Evolutionary conservation across 192 early-diverging fungal genomes (phyloP).

Genomic region (Coemansia sp.): DNA sequence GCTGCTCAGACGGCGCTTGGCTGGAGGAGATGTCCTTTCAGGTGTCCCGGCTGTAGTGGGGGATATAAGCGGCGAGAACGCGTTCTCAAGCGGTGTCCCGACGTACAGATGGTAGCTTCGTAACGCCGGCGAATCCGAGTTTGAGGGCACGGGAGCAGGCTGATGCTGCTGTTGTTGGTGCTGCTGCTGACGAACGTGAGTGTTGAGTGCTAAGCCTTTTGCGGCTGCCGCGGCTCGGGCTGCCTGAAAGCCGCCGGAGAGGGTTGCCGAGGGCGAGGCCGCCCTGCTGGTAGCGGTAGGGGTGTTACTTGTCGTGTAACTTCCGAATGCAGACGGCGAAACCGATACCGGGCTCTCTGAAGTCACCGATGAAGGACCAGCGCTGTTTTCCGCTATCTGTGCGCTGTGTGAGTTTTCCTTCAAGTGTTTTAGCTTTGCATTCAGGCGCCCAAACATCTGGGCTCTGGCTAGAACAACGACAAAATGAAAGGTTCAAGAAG

Average conservation of each 20-base stretch:
- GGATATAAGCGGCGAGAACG: constrained; percentile 24
- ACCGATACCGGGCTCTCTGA: constrained; percentile 15
- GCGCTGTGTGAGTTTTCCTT: constrained; percentile 48
- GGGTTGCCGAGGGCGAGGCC: constrained; percentile 24
- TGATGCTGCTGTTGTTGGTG: constrained; percentile 4
- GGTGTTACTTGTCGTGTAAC: constrained; percentile 8
- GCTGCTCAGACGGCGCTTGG: constrained; percentile 51
- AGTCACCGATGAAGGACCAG: constrained; percentile 25
- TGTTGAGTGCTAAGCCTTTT: constrained; percentile 30
- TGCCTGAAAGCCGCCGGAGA: constrained; percentile 36
- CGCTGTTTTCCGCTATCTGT: constrained; percentile 34
- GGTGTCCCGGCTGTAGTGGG: constrained; percentile 14
- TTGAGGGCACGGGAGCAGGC: constrained; percentile 5
- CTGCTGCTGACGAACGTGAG: constrained; percentile 7
- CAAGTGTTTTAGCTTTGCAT: constrained; percentile 55
- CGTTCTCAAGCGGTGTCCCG: constrained; percentile 41
- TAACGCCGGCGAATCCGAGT: constrained; percentile 27
- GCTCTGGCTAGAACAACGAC: constrained; percentile 10
- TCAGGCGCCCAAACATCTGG: constrained; percentile 57
- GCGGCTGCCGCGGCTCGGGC: constrained; percentile 34
- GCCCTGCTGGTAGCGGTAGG: constrained; percentile 30
- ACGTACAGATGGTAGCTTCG: constrained; percentile 51
- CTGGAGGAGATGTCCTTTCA: constrained; percentile 10
- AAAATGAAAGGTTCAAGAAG: not conserved
- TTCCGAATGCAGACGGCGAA: constrained; percentile 19